Evolutionary conservation across 805 yeast genomes (phyloP).

Genomic region (Sugiyamaella lignohabitans): DNA sequence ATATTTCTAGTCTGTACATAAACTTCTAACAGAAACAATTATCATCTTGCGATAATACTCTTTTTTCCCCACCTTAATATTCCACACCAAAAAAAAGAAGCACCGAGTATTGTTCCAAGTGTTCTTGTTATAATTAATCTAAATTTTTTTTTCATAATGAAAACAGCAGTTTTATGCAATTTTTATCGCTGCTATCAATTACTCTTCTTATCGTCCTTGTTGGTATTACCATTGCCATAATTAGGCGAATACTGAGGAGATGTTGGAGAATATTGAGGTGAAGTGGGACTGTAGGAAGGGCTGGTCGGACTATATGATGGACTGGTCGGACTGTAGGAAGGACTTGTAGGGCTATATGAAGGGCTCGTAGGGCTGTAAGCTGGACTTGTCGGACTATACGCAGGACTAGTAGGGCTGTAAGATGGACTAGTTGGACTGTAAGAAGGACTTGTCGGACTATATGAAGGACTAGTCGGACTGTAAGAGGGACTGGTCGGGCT

Average conservation of each 20-base stretch:
- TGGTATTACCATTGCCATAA: neutral
- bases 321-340: constrained; percentile 45
- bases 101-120: no score
- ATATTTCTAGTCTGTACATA: no score
- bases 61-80: no score
- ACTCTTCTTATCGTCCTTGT: neutral
- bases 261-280: constrained; percentile 71
- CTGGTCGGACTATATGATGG: constrained; percentile 49
- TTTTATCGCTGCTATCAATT: no score
- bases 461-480: constrained; percentile 66
- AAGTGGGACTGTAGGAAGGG: constrained; percentile 61
- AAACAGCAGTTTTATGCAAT: no score
- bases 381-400: constrained; percentile 67
- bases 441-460: constrained; percentile 57
- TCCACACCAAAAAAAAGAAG: no score
- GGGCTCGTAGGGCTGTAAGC: constrained; percentile 59
- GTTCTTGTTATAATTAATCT: no score
- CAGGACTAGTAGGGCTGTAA: constrained; percentile 59
- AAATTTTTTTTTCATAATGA: no score
- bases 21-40: no score
- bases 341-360: constrained; percentile 55
- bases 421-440: constrained; percentile 74
- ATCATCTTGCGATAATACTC: no score
- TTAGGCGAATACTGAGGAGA: constrained; percentile 65
- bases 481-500: constrained; percentile 63